Percentiles rank a stretch among this genome's conserved stretches.
Conservation (phyloP, 768 basidiomycete species). For the Tylopilus vinaceipallidus region DNA sequence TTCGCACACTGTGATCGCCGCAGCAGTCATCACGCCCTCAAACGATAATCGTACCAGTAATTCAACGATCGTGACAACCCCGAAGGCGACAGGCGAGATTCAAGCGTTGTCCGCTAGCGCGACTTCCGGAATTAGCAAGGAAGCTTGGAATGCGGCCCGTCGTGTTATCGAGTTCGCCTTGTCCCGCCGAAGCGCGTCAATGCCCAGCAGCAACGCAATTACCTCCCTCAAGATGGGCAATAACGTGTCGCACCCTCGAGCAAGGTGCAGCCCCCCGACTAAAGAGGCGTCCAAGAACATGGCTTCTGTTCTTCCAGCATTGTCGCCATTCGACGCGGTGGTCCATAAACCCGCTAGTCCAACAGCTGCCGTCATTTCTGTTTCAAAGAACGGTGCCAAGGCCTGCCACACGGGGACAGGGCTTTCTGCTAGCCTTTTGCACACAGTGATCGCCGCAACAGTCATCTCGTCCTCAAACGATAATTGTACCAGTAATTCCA, state of each 20-base stretch:
- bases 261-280: too few relatives aligned
- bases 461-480: background rate
- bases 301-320: too few relatives aligned
- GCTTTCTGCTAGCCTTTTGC: background rate
- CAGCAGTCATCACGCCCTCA: background rate
- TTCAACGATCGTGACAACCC: background rate
- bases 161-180: background rate
- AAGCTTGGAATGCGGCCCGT: background rate
- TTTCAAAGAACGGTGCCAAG: background rate
- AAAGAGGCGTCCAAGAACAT: too few relatives aligned
- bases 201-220: too few relatives aligned
- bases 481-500: background rate
- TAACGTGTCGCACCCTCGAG: too few relatives aligned
- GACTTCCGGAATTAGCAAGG: background rate
- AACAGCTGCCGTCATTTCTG: background rate
- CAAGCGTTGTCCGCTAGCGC: background rate
- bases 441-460: background rate
- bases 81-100: background rate
- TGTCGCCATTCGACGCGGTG: too few relatives aligned
- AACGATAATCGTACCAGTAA: background rate
- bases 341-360: background rate
- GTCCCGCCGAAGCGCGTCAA: too few relatives aligned
- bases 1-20: background rate
- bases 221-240: too few relatives aligned
- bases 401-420: background rate